Evolutionary conservation across 2,329 filamentous ascomycete genomes (phyloP), one percentile per base, ranked within the genome.

Genomic region (Arthrobotrys megalospora): DNA sequence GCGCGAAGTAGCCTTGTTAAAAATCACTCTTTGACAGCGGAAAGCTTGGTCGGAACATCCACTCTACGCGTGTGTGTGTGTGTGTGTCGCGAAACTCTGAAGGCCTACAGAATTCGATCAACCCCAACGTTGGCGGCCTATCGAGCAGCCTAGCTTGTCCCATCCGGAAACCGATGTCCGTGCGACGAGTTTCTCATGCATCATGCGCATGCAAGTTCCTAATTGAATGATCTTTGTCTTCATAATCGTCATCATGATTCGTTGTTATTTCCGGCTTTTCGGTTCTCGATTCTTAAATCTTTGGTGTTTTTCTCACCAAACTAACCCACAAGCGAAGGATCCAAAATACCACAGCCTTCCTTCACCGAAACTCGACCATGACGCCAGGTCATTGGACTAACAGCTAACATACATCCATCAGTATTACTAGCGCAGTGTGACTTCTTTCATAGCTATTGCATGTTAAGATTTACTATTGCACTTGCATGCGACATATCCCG

Each of bases 251-350:
- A 43, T 28, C 19, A 24, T 19, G 12, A 60, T 60, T 58, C 52
- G 52, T 21, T 21, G 50, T 16, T 7, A 58, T 38, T 12, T n/a
- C 34, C 16, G 7, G 34, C 32, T 53, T 34, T 41, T 41, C 24
- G 24, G 24, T 28, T 28, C 24, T 28, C 24, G 24, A 28, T 28
- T 28, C 24, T 28, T 28, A 38, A 14, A 8, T 38, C 36, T 38
- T 38, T 38, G 36, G 36, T 8, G 36, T 8, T 8, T 38, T 28
- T 28, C 24, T 28, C 24, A 28, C 24, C 24, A 28, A 28, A 6
- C 12, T 38, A 38, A 12, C 24, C 10, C 47, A 34, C 65, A 72
- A 65, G 43, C 60, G 69, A 73, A 73, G 69, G 69, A 73, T 73
- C 69, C 32, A 60, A 55, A 66, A 73, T 34, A 60, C 38, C 38